These are phyloP conservation scores for Pancytospora philotis DNA, from an alignment of 371 early-diverging fungal species.

Conservation along the genomic window DNA sequence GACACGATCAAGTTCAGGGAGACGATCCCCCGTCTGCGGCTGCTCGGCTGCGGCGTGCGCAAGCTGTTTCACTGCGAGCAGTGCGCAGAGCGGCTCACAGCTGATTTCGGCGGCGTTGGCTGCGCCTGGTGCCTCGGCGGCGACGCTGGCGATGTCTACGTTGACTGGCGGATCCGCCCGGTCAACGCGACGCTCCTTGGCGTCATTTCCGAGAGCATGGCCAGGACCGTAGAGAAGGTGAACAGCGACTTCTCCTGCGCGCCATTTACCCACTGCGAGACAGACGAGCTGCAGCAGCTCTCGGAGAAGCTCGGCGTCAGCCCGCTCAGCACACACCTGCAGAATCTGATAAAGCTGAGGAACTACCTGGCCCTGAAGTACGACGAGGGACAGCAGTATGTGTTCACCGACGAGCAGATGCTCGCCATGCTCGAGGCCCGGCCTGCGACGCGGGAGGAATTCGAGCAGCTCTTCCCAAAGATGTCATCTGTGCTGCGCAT, in stretches of 20 bases:
- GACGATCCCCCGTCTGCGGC: slow-evolving; percentile 9
- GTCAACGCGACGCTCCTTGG: slow-evolving; percentile 1
- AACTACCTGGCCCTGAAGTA: slow-evolving; percentile 49
- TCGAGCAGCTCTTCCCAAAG: slow-evolving; percentile 20
- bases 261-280: background rate
- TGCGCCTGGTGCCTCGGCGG: slow-evolving; percentile 28
- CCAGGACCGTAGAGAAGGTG: background rate
- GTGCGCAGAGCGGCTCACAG: slow-evolving; percentile 15
- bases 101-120: slow-evolving; percentile 32
- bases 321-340: background rate
- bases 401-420: slow-evolving; percentile 52
- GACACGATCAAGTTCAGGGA: slow-evolving; percentile 33
- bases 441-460: slow-evolving; percentile 39
- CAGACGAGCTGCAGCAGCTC: background rate
- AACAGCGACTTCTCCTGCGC: background rate
- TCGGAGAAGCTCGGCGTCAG: background rate
- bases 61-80: slow-evolving; percentile 28
- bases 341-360: slow-evolving; percentile 39
- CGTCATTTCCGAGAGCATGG: background rate
- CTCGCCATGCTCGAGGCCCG: slow-evolving; percentile 16
- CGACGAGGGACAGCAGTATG: slow-evolving; percentile 52
- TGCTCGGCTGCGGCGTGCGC: slow-evolving; percentile 29
- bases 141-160: slow-evolving; percentile 7
- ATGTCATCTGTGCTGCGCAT: slow-evolving; percentile 47
- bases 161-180: slow-evolving; percentile 46